These are phyloP conservation scores for Coemansia sp. DNA, from an alignment of 192 early-diverging fungal species.

Conservation along the genomic window DNA sequence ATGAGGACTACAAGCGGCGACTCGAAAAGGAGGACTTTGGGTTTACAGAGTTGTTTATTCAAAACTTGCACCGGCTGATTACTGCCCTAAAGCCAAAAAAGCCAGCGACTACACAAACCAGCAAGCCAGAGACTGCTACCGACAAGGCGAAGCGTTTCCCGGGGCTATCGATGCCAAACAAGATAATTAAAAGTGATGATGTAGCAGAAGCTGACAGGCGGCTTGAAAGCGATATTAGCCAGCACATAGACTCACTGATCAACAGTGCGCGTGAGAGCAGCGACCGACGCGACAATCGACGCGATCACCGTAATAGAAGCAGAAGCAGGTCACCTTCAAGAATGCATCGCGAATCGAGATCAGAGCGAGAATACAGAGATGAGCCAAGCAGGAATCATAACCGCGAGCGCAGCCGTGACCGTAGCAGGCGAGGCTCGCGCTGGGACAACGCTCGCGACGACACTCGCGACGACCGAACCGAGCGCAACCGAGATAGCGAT, in stretches of 20 bases:
- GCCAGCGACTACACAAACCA: background rate
- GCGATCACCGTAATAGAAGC: conserved; percentile 11
- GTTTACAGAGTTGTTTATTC: conserved; percentile 79
- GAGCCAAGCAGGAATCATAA: conserved; percentile 6
- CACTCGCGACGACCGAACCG: conserved; percentile 15
- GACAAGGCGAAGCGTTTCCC: conserved; percentile 71
- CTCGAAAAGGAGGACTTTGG: conserved; percentile 74
- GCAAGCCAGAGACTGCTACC: conserved; percentile 44
- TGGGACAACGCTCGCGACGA: conserved; percentile 44
- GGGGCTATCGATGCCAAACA: conserved; percentile 62
- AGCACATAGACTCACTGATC: conserved; percentile 36
- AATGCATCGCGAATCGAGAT: conserved; percentile 8
- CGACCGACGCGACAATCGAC: background rate
- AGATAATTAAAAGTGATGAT: background rate
- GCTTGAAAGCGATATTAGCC: conserved; percentile 33
- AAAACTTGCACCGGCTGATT: conserved; percentile 85
- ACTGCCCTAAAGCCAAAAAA: conserved; percentile 72
- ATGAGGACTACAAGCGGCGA: conserved; percentile 63
- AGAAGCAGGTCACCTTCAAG: conserved; percentile 25
- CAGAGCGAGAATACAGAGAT: conserved; percentile 1
- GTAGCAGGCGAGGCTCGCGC: conserved; percentile 25
- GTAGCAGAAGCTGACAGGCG: conserved; percentile 13
- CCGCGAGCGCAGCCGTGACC: conserved; percentile 13
- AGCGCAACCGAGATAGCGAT: background rate
- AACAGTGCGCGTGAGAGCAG: background rate